Conservation (phyloP, 2,329 filamentous ascomycete species). For the Sporothrix sp. region DNA sequence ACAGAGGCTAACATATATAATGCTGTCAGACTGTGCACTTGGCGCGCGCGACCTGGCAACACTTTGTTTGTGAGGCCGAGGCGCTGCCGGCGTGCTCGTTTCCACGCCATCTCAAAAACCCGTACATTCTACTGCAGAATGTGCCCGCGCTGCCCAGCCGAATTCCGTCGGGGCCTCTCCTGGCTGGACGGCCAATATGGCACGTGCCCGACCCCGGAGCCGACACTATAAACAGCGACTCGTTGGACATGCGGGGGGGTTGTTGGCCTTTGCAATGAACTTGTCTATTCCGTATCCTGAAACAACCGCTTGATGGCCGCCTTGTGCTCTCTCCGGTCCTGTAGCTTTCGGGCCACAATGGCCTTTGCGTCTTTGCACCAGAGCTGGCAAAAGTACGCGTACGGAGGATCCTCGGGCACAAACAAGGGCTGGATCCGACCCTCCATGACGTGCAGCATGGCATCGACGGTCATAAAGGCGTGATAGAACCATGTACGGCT, state of each 20-base stretch:
- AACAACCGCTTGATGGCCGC: not conserved
- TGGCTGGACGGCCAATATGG: slow-evolving; percentile 3
- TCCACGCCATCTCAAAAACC: not conserved
- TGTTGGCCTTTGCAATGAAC: not conserved
- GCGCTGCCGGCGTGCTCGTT: not conserved
- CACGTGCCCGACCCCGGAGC: not conserved
- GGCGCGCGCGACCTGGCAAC: slow-evolving; percentile 1
- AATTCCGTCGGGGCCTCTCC: not conserved
- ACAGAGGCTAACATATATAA: too few species aligned
- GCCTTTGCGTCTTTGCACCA: not conserved
- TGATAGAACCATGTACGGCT: not conserved
- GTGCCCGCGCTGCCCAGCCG: slow-evolving; percentile 1
- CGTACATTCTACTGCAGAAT: slow-evolving; percentile 9
- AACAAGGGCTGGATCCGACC: not conserved
- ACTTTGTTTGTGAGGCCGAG: not conserved
- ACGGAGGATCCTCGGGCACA: not conserved
- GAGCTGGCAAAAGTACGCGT: not conserved
- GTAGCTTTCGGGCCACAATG: slow-evolving; percentile 2
- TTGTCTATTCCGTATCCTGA: not conserved
- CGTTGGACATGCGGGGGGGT: not conserved
- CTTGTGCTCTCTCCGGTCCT: not conserved
- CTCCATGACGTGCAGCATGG: not conserved
- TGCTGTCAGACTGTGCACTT: slow-evolving; percentile 6
- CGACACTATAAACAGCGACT: not conserved
- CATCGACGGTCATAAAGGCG: not conserved